These are phyloP conservation scores for Takashimella koratensis DNA, from an alignment of 1,284 basidiomycete species.

Conservation along the genomic window DNA sequence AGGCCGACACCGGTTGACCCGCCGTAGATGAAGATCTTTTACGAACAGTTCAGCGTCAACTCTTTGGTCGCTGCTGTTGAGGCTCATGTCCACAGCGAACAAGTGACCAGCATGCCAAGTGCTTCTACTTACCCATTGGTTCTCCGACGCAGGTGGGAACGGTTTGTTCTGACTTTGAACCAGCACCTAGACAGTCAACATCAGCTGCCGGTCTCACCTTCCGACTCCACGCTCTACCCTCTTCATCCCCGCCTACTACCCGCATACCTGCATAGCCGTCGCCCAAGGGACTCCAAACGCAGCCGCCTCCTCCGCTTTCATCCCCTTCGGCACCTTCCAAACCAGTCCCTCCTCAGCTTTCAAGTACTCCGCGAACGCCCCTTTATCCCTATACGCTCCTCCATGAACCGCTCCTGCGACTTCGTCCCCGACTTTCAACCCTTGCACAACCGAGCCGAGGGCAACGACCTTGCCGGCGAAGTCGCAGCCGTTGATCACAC, in stretches of 20 bases:
- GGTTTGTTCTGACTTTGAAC: conserved; percentile 8
- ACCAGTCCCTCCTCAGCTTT: conserved; percentile 30
- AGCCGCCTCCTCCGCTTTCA: conserved; percentile 49
- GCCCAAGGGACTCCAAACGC: conserved; percentile 48
- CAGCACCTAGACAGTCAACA: conserved; percentile 17
- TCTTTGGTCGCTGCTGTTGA: background rate
- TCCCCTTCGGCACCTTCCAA: conserved; percentile 26
- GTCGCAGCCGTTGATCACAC: conserved; percentile 52
- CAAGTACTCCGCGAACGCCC: conserved; percentile 50
- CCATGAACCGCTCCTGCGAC: conserved; percentile 54
- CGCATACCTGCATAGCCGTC: conserved; percentile 46
- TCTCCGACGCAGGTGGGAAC: conserved; percentile 13
- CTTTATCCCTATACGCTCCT: conserved; percentile 40
- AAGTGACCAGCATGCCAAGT: background rate
- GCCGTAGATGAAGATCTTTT: conserved; percentile 51
- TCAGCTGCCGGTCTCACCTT: no score
- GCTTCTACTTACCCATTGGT: conserved; percentile 21
- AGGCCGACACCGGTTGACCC: conserved; percentile 52
- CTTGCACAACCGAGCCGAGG: no score
- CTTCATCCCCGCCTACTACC: no score
- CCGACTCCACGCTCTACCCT: no score
- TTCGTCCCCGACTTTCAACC: conserved; percentile 49
- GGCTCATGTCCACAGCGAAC: no score
- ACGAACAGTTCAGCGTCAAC: background rate
- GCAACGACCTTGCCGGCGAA: conserved; percentile 51